Evolutionary conservation across 345 rosid species (phyloP), one percentile per base, ranked within the genome.

Genomic region (Eutrema heterophyllum): DNA sequence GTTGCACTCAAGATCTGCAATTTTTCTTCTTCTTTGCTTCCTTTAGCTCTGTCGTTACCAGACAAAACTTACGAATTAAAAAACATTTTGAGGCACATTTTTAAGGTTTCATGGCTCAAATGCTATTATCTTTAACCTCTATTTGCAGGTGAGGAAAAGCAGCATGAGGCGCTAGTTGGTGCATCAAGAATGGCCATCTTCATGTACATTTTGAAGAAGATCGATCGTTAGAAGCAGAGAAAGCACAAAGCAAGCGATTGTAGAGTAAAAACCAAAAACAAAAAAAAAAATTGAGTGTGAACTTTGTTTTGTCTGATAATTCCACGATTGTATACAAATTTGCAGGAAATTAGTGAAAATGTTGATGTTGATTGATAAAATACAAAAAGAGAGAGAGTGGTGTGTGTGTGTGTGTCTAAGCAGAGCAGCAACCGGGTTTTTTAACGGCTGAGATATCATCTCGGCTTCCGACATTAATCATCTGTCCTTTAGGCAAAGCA

Each of bases 381-480:
- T 64, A 64, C 30, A 70, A 39, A 64, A 26, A 57, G 1, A 70
- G 43, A 57, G 15, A 29, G 36, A 16, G 30, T 11, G 24, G 24
- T 52, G 24, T 16, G 2, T 35, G 21, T 21, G 24, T 21, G 24
- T 21, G 24, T 21, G 8, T 51, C 71, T 78, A 85, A 49, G 84
- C 77, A 9, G 92, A 84, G 81, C 97, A 92, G 73, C 97, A 92
- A 32, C 92, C 97, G 2, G 78, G 84, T 70, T 84, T 84, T 81
- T 92, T 88, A 72, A 89, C 84, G 0, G 97, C 94, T 0, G 96
- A 88, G 79, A 89, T 90, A 75, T 89, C 97, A 16, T 92, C 97
- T 83, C 78, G 81, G 16, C 78, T 35, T 64, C 88, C 88, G 3
- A 89, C 92, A 9, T 82, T 84, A 76, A 89, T 86, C 9, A 73